Conservation (phyloP, 1,284 basidiomycete genomes). For the Ustilago esculenta region DNA sequence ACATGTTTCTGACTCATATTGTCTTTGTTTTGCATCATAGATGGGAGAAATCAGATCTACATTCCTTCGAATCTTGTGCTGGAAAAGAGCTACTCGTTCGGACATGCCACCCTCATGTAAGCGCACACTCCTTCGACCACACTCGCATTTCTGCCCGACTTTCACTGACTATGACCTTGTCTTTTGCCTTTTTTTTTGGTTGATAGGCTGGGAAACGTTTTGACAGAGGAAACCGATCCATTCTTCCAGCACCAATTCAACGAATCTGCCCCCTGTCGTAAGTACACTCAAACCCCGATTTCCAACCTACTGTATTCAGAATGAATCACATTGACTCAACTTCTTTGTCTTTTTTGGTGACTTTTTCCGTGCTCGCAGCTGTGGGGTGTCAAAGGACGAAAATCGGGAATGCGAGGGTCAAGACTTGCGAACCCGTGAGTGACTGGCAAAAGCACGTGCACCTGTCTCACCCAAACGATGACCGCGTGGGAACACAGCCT, state of each 20-base stretch:
- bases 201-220: conserved; percentile 40
- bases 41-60: conserved; percentile 55
- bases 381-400: conserved; percentile 20
- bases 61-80: conserved; percentile 54
- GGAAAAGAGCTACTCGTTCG: conserved; percentile 50
- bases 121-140: neutral
- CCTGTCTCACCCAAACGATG: conserved; percentile 4
- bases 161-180: neutral
- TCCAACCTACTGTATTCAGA: too few relatives aligned
- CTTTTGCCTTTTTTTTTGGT: neutral
- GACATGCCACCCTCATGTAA: conserved; percentile 47
- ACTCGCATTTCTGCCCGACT: too few relatives aligned
- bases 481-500: conserved; percentile 11
- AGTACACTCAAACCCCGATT: conserved; percentile 5
- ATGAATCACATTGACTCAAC: neutral
- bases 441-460: conserved; percentile 23
- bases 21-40: conserved; percentile 1
- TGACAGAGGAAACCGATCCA: conserved; percentile 52
- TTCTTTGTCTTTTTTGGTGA: too few relatives aligned
- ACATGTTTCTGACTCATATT: too few relatives aligned
- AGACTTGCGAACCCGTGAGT: conserved; percentile 24
- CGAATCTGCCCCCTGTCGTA: conserved; percentile 51
- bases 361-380: too few relatives aligned
- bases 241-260: conserved; percentile 54
- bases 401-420: conserved; percentile 14